Base-by-base conservation (phyloP, 106 monocot species). In the Apostasia shenzhenica region DNA sequence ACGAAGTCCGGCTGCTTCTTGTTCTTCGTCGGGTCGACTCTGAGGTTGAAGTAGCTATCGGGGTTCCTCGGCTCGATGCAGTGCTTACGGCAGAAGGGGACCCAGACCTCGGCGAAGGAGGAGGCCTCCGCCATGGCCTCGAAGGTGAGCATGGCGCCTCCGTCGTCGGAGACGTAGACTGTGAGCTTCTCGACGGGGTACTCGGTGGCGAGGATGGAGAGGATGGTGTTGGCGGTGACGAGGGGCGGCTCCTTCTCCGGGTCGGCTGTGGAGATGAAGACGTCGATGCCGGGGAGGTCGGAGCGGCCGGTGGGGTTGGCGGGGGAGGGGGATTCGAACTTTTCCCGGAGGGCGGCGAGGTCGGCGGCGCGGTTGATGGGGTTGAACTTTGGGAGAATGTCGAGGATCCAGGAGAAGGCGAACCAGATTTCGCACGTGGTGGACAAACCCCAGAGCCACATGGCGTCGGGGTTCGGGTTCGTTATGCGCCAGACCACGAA, bases 31-130 rank as follows among this genome's bases (percentile, higher is more conserved):
- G 88, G 88, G 62, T 95, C 95, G 12, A 88, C 80, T 72, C 78
- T 88, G 14, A 80, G 13, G 5, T 70, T 13, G 71, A 95, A 95
- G 71, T 95, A 89, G 61, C 83, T 77, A 0, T 95, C 91, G 1
- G 95, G 95, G 69, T 91, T 91, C 42, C 95, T 72, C 0, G 95
- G 95, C 77, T 95, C 95, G 61, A 95, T 89, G 67, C 68, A 67
- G 72, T 95, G 95, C 66, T 95, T 95, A 46, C 95, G 81, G 72
- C 95, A 95, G 81, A 91, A 95, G 2, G 95, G 95, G 4, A 95
- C 91, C 95, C 95, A 95, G 3, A 91, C 66, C 67, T 89, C 78
- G 41, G 84, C 91, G 45, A 95, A 95, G 14, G 84, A 56, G 8
- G 76, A 51, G 9, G 95, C 91, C 75, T 89, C 91, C 3, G 86